These are phyloP conservation scores for Vigna unguiculata DNA, from an alignment of 306 rosid species.

Conservation along the genomic window DNA sequence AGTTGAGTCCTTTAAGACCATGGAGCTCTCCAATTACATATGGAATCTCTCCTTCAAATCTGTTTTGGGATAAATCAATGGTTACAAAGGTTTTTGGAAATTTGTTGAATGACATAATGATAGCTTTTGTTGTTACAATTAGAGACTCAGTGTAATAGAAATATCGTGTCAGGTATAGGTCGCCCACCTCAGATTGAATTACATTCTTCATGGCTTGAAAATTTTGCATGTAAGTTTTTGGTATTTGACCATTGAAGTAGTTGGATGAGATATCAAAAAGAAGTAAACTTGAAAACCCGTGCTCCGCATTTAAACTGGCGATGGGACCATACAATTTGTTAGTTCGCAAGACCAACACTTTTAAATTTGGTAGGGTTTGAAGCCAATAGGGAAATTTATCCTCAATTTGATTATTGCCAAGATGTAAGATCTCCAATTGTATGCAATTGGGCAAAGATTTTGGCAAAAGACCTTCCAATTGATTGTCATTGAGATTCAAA, in stretches of 20 bases:
- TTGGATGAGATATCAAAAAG: conserved; percentile 40
- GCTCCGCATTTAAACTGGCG: not conserved
- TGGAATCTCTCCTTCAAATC: conserved; percentile 54
- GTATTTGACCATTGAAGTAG: conserved; percentile 45
- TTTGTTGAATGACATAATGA: rapidly evolving
- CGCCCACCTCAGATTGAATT: no score
- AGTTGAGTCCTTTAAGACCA: conserved; percentile 39
- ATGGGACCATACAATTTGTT: conserved; percentile 51
- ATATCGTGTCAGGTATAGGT: not conserved
- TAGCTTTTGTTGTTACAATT: conserved; percentile 23
- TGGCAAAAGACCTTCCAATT: no score
- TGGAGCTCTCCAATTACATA: conserved; percentile 32
- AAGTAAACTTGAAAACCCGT: no score
- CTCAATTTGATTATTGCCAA: no score
- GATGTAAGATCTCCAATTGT: no score
- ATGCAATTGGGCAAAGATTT: no score
- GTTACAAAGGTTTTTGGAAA: not conserved
- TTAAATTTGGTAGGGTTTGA: conserved; percentile 26
- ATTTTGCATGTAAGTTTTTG: conserved; percentile 10
- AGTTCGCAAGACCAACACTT: conserved; percentile 41
- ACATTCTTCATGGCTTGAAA: not conserved
- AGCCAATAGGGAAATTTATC: conserved; percentile 52
- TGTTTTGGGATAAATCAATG: conserved; percentile 49
- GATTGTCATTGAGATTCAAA: no score
- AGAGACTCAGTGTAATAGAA: not conserved